Percentiles rank a stretch among this genome's conserved stretches.
These are phyloP conservation scores for Carex pumila DNA, from an alignment of 176 grass and related monocot species.

Conservation along the genomic window DNA sequence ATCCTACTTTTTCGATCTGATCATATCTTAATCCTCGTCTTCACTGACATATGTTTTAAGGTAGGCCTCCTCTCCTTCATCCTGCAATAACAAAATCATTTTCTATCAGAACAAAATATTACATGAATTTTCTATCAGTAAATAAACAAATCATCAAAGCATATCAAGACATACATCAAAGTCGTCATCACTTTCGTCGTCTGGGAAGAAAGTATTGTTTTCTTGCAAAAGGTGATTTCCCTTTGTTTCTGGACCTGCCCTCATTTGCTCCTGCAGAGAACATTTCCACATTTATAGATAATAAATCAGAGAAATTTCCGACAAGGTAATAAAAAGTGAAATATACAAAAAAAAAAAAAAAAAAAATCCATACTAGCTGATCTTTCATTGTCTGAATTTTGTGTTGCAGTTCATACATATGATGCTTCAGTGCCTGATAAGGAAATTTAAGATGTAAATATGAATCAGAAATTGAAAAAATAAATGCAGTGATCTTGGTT, in stretches of 20 bases:
- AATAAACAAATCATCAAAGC: not conserved
- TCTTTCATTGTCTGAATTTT: slow-evolving; percentile 64
- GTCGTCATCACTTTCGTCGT: slow-evolving; percentile 36
- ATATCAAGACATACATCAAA: slow-evolving; percentile 43
- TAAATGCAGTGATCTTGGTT: not conserved
- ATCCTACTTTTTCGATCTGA: not conserved
- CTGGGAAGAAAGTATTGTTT: slow-evolving; percentile 27
- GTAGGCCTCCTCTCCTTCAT: slow-evolving; percentile 88
- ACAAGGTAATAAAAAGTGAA: not conserved
- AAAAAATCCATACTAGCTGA: slow-evolving; percentile 51
- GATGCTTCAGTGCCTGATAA: slow-evolving; percentile 67
- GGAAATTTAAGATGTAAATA: slow-evolving; percentile 2
- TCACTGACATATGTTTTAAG: slow-evolving; percentile 54
- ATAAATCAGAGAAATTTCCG: not conserved
- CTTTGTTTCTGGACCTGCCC: slow-evolving; percentile 17
- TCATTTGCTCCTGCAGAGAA: slow-evolving; percentile 46
- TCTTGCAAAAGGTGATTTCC: slow-evolving; percentile 33
- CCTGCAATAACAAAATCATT: slow-evolving; percentile 26
- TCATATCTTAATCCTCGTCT: slow-evolving; percentile 28
- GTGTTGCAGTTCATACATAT: slow-evolving; percentile 55
- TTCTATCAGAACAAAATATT: slow-evolving; percentile 1
- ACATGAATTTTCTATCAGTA: not conserved
- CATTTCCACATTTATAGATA: not conserved
- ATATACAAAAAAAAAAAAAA: not conserved
- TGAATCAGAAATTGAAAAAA: not conserved